These are phyloP conservation scores for Calvatia gigantea DNA, from an alignment of 768 basidiomycete genomes.

Conservation along the genomic window DNA sequence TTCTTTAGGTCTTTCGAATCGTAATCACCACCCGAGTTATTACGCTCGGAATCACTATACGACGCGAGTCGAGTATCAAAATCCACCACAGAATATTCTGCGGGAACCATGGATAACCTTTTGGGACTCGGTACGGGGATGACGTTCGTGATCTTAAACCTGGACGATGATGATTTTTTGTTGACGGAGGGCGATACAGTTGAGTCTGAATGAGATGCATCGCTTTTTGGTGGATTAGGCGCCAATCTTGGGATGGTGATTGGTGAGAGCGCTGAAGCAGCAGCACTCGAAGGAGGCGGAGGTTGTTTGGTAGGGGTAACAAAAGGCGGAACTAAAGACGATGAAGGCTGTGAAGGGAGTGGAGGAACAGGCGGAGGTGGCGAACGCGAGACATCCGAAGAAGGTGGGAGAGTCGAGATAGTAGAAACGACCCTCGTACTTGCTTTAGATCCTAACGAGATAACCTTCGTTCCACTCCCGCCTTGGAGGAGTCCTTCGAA, in stretches of 20 bases:
- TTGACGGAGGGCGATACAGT: slow-evolving; percentile 32
- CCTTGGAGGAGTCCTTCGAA: slow-evolving; percentile 73
- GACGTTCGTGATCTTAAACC: slow-evolving; percentile 55
- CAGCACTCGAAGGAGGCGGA: not conserved
- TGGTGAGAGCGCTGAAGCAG: not conserved
- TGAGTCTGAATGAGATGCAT: slow-evolving; percentile 32
- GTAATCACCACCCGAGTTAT: slow-evolving; percentile 22
- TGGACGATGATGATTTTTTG: slow-evolving; percentile 33
- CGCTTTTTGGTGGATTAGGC: slow-evolving; percentile 26
- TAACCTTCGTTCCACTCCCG: slow-evolving; percentile 42
- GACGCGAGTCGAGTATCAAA: slow-evolving; percentile 80
- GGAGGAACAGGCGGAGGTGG: slow-evolving; percentile 17
- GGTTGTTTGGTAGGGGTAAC: not conserved
- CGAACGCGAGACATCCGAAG: slow-evolving; percentile 13
- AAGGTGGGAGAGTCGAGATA: slow-evolving; percentile 13
- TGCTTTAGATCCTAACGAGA: slow-evolving; percentile 34
- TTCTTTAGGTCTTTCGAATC: slow-evolving; percentile 39
- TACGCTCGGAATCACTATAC: slow-evolving; percentile 48
- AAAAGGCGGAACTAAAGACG: not conserved
- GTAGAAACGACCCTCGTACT: slow-evolving; percentile 16
- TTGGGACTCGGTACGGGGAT: slow-evolving; percentile 53
- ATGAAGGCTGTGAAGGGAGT: slow-evolving; percentile 18
- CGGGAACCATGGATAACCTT: slow-evolving; percentile 52
- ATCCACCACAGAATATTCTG: slow-evolving; percentile 79
- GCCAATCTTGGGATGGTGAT: slow-evolving; percentile 18